phyloP scores from a whole-genome alignment of 129 eudicot genomes.

The Saposhnikovia divaricata region DNA sequence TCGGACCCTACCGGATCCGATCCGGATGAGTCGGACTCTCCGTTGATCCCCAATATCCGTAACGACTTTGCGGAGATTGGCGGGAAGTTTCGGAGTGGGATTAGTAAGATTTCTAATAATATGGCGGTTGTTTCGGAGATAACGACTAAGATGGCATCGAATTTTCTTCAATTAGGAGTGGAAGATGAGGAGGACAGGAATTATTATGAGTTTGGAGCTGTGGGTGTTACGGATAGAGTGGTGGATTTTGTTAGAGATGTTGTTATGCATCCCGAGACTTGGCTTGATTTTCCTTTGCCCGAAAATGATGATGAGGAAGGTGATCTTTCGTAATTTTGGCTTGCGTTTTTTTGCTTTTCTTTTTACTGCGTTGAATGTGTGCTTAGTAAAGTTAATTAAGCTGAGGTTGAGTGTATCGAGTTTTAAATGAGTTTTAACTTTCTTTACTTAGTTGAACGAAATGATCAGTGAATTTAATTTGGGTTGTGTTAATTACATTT shows the following conservation, averaged over 20 bases:
- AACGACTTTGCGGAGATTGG: conserved; percentile 89
- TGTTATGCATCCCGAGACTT: conserved; percentile 89
- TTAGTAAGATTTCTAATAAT: conserved; percentile 62
- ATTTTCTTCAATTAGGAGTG: conserved; percentile 50
- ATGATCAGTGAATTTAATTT: not conserved
- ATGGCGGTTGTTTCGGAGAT: conserved; percentile 70
- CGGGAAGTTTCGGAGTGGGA: conserved; percentile 78
- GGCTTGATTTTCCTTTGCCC: conserved; percentile 90
- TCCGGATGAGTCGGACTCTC: conserved; percentile 13
- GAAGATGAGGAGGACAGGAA: conserved; percentile 32
- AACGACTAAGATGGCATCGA: conserved; percentile 68
- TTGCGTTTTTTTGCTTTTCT: not conserved
- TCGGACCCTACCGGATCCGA: conserved; percentile 24
- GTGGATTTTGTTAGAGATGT: conserved; percentile 74
- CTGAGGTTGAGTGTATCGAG: not conserved
- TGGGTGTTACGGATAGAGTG: conserved; percentile 86
- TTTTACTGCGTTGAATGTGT: not conserved
- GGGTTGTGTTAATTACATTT: not conserved
- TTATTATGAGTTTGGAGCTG: conserved; percentile 25
- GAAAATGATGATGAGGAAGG: conserved; percentile 45
- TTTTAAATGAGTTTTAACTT: not conserved
- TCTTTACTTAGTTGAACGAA: not conserved
- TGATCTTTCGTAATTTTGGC: not conserved
- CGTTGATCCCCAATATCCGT: conserved; percentile 37
- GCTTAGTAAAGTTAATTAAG: not conserved